phyloP scores from a whole-genome alignment of 495 filamentous ascomycete genomes.

The Penicillium paxilli region DNA sequence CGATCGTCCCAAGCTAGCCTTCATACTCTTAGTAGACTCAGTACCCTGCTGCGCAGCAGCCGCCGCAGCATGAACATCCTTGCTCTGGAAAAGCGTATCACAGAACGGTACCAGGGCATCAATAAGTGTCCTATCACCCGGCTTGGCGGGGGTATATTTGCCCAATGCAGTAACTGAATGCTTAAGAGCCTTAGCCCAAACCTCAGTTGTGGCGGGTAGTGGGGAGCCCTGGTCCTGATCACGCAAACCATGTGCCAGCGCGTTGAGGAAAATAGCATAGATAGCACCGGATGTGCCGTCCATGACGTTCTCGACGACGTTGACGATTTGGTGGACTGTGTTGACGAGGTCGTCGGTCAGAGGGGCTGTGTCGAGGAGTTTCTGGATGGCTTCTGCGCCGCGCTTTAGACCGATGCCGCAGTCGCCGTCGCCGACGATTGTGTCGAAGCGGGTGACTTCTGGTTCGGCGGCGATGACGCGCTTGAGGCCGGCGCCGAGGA shows the following conservation, averaged over 20 bases:
- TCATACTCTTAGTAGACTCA: constrained; percentile 86
- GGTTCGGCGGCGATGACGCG: constrained; percentile 75
- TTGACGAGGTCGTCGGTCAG: constrained; percentile 66
- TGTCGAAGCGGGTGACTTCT: constrained; percentile 85
- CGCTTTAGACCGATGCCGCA: constrained; percentile 89
- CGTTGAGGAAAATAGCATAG: constrained; percentile 94
- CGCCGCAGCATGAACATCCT: constrained; percentile 68
- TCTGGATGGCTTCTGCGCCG: constrained; percentile 83
- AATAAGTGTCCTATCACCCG: constrained; percentile 86
- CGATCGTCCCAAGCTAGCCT: constrained; percentile 79
- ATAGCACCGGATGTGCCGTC: constrained; percentile 95
- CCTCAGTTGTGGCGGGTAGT: constrained; percentile 48
- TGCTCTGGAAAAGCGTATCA: constrained; percentile 60
- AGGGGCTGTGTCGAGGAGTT: constrained; percentile 53
- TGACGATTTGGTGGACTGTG: constrained; percentile 74
- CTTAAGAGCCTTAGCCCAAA: constrained; percentile 76
- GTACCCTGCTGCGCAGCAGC: constrained; percentile 74
- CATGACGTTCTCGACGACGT: constrained; percentile 85
- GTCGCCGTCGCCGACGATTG: constrained; percentile 92
- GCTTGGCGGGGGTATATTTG: constrained; percentile 86
- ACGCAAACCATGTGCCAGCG: constrained; percentile 75
- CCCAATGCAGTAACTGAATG: constrained; percentile 68
- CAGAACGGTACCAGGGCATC: constrained; percentile 91
- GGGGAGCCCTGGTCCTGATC: constrained; percentile 50
- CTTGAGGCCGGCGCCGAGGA: constrained; percentile 66